phyloP scores from a whole-genome alignment of 441 rosid species.

The Theobroma grandiflorum region DNA sequence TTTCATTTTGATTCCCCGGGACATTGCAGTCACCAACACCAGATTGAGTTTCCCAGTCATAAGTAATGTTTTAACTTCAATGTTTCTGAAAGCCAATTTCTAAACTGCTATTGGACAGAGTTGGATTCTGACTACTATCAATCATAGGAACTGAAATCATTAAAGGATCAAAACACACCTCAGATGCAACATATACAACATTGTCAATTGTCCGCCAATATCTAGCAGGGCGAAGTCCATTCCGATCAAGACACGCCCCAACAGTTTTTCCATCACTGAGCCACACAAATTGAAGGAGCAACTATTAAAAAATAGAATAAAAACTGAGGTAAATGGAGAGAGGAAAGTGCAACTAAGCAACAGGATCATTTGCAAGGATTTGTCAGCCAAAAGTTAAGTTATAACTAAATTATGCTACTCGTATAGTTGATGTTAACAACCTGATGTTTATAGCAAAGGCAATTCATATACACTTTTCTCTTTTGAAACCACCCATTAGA shows the following conservation, averaged over 20 bases:
- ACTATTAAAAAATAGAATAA: conserved; percentile 43
- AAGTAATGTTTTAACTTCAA: conserved; percentile 6
- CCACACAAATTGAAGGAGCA: conserved; percentile 51
- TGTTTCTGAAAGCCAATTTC: not conserved
- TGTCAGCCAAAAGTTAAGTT: not conserved
- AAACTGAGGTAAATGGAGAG: conserved; percentile 32
- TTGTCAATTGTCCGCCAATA: conserved; percentile 97
- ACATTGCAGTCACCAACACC: not conserved
- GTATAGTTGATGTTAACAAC: conserved; percentile 12
- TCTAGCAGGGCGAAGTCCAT: conserved; percentile 99
- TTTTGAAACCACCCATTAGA: not conserved
- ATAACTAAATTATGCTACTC: not conserved
- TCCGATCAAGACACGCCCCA: conserved; percentile 98
- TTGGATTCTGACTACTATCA: conserved; percentile 18
- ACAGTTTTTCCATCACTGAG: conserved; percentile 99
- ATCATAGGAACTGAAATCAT: conserved; percentile 30
- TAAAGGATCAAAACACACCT: conserved; percentile 63
- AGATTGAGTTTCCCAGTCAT: conserved; percentile 6
- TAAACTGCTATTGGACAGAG: not conserved
- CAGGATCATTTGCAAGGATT: not conserved
- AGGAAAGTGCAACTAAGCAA: conserved; percentile 16
- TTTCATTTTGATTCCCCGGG: not conserved
- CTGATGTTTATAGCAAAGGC: not conserved
- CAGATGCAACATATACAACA: conserved; percentile 98
- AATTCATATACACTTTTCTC: not conserved